Evolutionary conservation across 169 alveolate species (phyloP), one percentile per base, ranked within the genome.

Genomic region (Cryptosporidium muris): DNA sequence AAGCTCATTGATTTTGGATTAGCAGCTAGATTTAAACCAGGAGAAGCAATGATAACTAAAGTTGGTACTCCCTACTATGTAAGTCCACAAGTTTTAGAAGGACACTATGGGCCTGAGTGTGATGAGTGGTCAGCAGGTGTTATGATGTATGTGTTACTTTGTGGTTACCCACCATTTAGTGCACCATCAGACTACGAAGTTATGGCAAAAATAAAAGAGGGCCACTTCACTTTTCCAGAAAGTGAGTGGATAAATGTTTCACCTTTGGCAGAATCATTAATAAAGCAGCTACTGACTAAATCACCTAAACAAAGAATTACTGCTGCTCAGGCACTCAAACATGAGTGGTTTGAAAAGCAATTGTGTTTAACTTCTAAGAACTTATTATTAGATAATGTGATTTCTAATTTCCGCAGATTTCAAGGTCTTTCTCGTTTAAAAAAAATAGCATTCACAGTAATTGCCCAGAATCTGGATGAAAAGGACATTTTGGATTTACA

Each of bases 71-170:
- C 94, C 37, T 92, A 92, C 82, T 95, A 93, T 88, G 94, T 94
- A 36, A 93, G 96, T 3, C 98, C 98, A 3, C 97, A 95, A 90
- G 97, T 92, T 3, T 89, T 96, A 12, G 65, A 68, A 25, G 80
- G 91, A 34, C 65, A 66, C 34, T 89, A 89, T 81, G 88, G 89
- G 49, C 91, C 80, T 12, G 90, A 92, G 74, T 96, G 99, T 81
- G 98, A 96, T 81, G 88, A 94, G 25, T 96, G 98, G 98, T 92
- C 96, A 14, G 88, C 92, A 51, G 96, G 95, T 25, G 95, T 94
- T 1, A 95, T 94, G 81, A 68, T 95, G 88, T 96, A 94, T 90
- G 92, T 95, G 34, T 80, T 94, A 64, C 92, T 96, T 37, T 90
- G 95, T 74, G 97, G 96, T 2, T 93, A 82, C 53, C 96, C 96